Base-by-base conservation (phyloP, 192 early-diverging fungal species). In the Endogone sp. region DNA sequence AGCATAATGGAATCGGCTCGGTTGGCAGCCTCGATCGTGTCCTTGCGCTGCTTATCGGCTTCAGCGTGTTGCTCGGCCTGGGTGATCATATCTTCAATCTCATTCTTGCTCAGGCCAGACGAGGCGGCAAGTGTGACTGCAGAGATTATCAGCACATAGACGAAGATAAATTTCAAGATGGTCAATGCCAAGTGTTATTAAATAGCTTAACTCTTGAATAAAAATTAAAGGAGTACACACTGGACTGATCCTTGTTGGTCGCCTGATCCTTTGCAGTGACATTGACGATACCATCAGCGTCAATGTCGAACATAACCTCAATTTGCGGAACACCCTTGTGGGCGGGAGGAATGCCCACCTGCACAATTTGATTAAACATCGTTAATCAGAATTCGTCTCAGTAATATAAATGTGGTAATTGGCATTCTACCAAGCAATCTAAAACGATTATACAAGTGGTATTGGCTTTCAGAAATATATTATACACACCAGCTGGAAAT, bases 231-330 rank as follows among this genome's bases (percentile, higher is more conserved):
- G 23, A 56, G 26, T 21, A 64, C 62, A 67, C 63, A 73, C 72
- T 92, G 71, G 92, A 89, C 82, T 95, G 93, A 78, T 97, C 94
- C 65, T 88, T 88, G 77, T 87, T 87, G 76, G 96, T 95, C 69
- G 90, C 91, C 84, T 95, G 91, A 84, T 98, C 96, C 85, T 92
- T 93, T 74, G 96, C 96, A 66, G 85, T 84, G 57, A 98, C 95
- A 78, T 95, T 96, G 72, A 98, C 93, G 71, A 98, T 96, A 84
- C 96, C 96, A 74, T 98, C 93, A 60, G 96, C 95, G 81, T 98
- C 94, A 88, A 98, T 96, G 81, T 98, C 96, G 73, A 98, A 98
- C 22, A 91, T 89, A 61, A 98, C 96, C 81, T 95, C 93, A 72
- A 98, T 90, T 84, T 98, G 94, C 27, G 96, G 96, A 37, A 94